Evolutionary conservation across 2,329 filamentous ascomycete species (phyloP).

Genomic region (Bipolaris bicolor): DNA sequence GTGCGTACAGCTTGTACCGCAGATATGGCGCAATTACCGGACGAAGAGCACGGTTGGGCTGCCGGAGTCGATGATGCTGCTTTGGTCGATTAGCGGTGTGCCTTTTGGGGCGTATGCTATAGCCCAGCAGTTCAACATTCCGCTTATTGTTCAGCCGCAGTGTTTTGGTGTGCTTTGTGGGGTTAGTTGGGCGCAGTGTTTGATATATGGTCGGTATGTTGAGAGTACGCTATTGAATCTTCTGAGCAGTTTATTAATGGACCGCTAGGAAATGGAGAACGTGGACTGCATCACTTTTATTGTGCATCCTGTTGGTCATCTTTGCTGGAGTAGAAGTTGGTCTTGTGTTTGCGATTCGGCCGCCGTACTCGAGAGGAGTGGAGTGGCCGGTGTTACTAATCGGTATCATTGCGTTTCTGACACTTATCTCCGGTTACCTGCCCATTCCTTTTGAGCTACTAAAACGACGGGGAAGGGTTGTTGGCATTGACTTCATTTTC

Average conservation of each 20-base stretch:
- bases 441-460: constrained; percentile 66
- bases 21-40: constrained; percentile 71
- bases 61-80: constrained; percentile 72
- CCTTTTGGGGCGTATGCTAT: constrained; percentile 68
- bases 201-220: constrained; percentile 55
- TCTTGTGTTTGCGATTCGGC: constrained; percentile 61
- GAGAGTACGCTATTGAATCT: too few species aligned
- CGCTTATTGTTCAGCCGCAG: constrained; percentile 55
- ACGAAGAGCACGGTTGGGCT: constrained; percentile 69
- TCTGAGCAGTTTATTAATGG: neutral
- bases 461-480: constrained; percentile 64
- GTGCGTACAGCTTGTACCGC: constrained; percentile 44
- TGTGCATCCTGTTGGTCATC: constrained; percentile 33
- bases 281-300: constrained; percentile 36
- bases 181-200: constrained; percentile 56
- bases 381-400: constrained; percentile 59
- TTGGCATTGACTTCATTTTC: constrained; percentile 65
- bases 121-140: constrained; percentile 54
- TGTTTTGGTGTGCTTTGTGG: constrained; percentile 55
- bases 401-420: constrained; percentile 61
- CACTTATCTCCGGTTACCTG: constrained; percentile 61
- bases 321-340: constrained; percentile 61
- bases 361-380: constrained; percentile 59
- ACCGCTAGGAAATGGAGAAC: constrained; percentile 46
- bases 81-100: constrained; percentile 70